Percentiles rank a stretch among this genome's conserved stretches.
These are phyloP conservation scores for Symmetrospora coprosmae DNA, from an alignment of 768 basidiomycete genomes.

Conservation along the genomic window DNA sequence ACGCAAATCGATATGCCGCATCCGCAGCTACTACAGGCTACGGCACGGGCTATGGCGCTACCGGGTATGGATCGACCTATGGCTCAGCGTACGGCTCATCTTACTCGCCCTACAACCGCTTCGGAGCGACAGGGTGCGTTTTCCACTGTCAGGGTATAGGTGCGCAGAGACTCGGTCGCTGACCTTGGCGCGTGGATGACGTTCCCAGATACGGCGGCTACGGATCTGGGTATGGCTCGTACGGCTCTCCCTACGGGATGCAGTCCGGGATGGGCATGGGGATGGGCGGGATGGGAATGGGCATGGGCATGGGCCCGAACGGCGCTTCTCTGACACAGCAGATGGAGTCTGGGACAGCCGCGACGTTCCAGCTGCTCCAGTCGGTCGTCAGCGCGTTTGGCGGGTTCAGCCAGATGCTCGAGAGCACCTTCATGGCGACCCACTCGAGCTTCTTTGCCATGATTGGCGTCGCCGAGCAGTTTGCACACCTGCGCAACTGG, in stretches of 20 bases:
- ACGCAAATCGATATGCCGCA: constrained; percentile 5
- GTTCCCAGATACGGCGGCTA: constrained; percentile 16
- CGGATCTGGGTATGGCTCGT: constrained; percentile 19
- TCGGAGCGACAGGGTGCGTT: too few relatives aligned
- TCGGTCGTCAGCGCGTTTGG: constrained; percentile 89
- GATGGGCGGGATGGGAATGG: constrained; percentile 13
- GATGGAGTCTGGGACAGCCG: constrained; percentile 74
- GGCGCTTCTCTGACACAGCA: constrained; percentile 54
- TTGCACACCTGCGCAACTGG: constrained; percentile 76
- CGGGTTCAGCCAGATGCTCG: constrained; percentile 92
- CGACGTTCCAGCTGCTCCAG: constrained; percentile 83
- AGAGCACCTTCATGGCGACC: constrained; percentile 82
- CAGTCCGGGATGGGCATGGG: constrained; percentile 7
- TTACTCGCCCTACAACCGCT: constrained; percentile 37
- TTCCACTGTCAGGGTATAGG: too few relatives aligned
- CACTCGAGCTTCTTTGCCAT: constrained; percentile 43
- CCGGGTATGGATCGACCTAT: background rate
- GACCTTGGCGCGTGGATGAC: constrained; percentile 33
- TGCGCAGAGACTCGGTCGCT: too few relatives aligned
- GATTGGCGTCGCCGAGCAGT: constrained; percentile 91
- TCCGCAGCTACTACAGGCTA: too few relatives aligned
- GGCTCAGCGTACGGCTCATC: constrained; percentile 41
- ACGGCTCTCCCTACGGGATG: constrained; percentile 23
- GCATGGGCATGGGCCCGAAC: constrained; percentile 22
- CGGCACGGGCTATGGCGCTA: background rate